Percentiles rank a stretch among this genome's conserved stretches.
These are phyloP conservation scores for Lyophyllum semitale DNA, from an alignment of 768 basidiomycete genomes.

Conservation along the genomic window DNA sequence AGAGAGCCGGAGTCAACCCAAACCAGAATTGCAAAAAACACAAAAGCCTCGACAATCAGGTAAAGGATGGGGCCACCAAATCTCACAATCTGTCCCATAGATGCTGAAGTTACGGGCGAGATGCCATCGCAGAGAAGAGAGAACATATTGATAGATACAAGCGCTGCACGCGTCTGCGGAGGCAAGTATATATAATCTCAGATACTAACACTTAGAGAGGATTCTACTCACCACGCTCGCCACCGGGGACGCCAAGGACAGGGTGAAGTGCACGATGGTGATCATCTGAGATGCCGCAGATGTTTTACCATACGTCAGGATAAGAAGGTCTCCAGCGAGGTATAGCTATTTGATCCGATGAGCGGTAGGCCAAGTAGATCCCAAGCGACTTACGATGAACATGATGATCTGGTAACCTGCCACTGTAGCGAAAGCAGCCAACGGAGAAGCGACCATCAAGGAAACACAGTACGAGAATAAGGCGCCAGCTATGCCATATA, in stretches of 20 bases:
- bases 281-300: constrained; percentile 55
- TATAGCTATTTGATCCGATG: constrained; percentile 47
- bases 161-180: constrained; percentile 60
- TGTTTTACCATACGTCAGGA: constrained; percentile 71
- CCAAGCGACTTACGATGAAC: constrained; percentile 55
- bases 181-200: neutral
- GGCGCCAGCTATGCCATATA: constrained; percentile 70
- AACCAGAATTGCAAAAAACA: constrained; percentile 65
- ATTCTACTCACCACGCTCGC: constrained; percentile 58
- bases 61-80: constrained; percentile 80
- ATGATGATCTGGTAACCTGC: constrained; percentile 76
- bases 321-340: constrained; percentile 67
- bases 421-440: constrained; percentile 72
- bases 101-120: constrained; percentile 42
- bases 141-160: constrained; percentile 81
- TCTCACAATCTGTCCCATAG: constrained; percentile 54
- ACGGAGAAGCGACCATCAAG: constrained; percentile 59
- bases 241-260: constrained; percentile 69
- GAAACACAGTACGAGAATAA: constrained; percentile 72
- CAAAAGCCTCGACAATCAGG: constrained; percentile 58
- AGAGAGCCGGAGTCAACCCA: constrained; percentile 73
- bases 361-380: neutral
- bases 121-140: constrained; percentile 68
- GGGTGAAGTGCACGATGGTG: constrained; percentile 67
- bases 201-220: neutral